These are phyloP conservation scores for Solanum pennellii DNA, from an alignment of 257 asterid species.

Conservation along the genomic window DNA sequence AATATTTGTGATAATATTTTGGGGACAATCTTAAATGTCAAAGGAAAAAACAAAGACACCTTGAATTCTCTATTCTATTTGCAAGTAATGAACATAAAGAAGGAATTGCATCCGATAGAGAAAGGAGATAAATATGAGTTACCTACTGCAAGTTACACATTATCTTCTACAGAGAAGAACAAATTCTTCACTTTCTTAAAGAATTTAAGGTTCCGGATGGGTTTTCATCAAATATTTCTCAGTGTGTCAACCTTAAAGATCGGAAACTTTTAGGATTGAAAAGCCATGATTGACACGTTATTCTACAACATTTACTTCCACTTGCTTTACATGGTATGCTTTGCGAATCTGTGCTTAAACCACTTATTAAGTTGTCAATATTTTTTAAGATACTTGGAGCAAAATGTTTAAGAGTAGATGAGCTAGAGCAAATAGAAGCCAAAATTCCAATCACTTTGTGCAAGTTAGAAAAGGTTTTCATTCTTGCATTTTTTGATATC, in stretches of 20 bases:
- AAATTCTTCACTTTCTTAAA: no score
- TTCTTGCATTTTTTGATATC: neutral
- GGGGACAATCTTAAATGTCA: neutral
- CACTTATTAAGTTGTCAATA: neutral
- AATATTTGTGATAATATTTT: no score
- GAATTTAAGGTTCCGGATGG: neutral
- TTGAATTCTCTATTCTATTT: neutral
- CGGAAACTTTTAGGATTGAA: neutral
- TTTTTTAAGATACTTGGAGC: neutral
- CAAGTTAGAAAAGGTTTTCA: neutral
- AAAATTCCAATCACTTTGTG: neutral
- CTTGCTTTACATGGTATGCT: neutral
- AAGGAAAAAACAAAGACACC: neutral
- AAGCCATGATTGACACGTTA: neutral
- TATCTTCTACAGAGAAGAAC: neutral
- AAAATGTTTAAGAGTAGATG: neutral
- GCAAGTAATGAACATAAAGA: neutral
- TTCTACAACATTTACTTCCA: neutral
- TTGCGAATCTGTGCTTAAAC: neutral
- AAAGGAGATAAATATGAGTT: neutral
- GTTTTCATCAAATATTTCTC: neutral
- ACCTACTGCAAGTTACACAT: neutral
- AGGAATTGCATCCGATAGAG: neutral
- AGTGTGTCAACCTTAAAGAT: neutral
- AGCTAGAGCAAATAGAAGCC: neutral